A percentile compares a stretch with the other conserved stretches of the same genome.
phyloP scores from a whole-genome alignment of 202 grass and related monocot genomes.

The Elaeis oleifera region DNA sequence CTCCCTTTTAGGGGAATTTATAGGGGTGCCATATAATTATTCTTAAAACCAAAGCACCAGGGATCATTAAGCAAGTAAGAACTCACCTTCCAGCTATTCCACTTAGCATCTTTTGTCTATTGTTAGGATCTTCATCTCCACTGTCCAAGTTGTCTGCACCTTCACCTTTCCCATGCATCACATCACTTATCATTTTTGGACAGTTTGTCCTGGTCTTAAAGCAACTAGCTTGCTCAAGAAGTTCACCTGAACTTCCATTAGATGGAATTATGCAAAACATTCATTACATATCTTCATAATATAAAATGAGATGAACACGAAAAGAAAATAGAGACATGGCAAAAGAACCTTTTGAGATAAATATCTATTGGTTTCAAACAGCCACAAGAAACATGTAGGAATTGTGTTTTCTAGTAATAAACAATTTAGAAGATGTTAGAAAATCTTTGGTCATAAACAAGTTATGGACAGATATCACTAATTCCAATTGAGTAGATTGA shows the following conservation, averaged over 20 bases:
- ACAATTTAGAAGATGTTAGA: too few relatives aligned
- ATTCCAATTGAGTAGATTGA: too few relatives aligned
- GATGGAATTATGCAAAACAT: background rate
- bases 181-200: slow-evolving; percentile 65
- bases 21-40: too few relatives aligned
- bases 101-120: slow-evolving; percentile 24
- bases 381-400: too few relatives aligned
- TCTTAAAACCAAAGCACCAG: background rate
- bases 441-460: too few relatives aligned
- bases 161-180: slow-evolving; percentile 86
- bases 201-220: slow-evolving; percentile 63
- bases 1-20: too few relatives aligned
- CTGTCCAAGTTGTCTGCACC: slow-evolving; percentile 46
- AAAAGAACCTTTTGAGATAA: too few relatives aligned
- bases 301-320: too few relatives aligned
- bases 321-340: too few relatives aligned
- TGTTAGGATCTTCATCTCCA: slow-evolving; percentile 22
- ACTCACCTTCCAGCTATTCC: slow-evolving; percentile 69
- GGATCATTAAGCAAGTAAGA: background rate
- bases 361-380: too few relatives aligned
- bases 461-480: too few relatives aligned
- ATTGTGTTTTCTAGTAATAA: too few relatives aligned
- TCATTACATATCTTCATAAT: background rate
- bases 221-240: slow-evolving; percentile 83
- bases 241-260: slow-evolving; percentile 49